Evolutionary conservation across 371 early-diverging fungal genomes (phyloP).

Genomic region (Capillidium rhysosporum): DNA sequence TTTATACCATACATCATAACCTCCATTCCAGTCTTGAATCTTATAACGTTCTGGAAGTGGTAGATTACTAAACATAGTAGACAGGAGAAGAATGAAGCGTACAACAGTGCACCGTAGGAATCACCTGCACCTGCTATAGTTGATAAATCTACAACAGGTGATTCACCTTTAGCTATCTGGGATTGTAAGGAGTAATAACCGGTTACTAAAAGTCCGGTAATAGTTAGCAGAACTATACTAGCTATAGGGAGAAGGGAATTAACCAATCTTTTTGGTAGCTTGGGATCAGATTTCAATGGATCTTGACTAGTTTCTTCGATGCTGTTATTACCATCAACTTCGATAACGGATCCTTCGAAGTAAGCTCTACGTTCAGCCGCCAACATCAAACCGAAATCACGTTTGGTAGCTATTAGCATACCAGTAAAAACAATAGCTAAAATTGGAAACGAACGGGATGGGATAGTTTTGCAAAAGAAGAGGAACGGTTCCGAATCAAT

Average conservation of each 20-base stretch:
- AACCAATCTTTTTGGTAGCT: neutral
- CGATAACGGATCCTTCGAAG: neutral
- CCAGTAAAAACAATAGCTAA: conserved; percentile 4
- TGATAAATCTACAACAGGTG: neutral
- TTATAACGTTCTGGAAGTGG: conserved; percentile 1
- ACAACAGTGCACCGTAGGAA: conserved; percentile 6
- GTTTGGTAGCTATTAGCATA: neutral
- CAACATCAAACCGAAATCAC: conserved; percentile 7
- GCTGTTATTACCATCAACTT: neutral
- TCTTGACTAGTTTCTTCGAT: conserved; percentile 1
- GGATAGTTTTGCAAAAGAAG: conserved; percentile 5
- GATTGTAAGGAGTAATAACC: conserved; percentile 1
- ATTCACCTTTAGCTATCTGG: neutral
- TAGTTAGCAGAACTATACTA: neutral
- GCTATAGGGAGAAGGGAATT: conserved; percentile 4
- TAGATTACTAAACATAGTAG: conserved; percentile 5
- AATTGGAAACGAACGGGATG: conserved; percentile 4
- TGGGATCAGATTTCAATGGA: neutral
- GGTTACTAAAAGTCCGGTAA: neutral
- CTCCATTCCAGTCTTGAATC: neutral
- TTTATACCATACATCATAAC: conserved; percentile 5
- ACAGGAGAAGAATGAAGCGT: conserved; percentile 1
- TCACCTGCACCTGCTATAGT: conserved; percentile 6
- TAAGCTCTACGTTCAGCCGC: conserved; percentile 5
- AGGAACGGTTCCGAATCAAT: conserved; percentile 4